Base-by-base conservation (phyloP, 2,329 filamentous ascomycete genomes). In the Monosporascus sp. region DNA sequence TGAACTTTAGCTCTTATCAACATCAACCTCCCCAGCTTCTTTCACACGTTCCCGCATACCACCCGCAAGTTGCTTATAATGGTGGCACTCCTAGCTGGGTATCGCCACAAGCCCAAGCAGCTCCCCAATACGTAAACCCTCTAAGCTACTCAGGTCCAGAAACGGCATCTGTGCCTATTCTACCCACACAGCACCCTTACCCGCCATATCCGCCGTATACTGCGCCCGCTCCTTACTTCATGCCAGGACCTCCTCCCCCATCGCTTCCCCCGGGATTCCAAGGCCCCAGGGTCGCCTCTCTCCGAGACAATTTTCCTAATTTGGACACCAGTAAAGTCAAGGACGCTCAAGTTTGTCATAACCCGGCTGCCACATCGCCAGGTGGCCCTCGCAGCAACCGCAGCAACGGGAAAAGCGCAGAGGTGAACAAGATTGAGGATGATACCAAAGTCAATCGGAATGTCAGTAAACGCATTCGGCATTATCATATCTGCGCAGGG, bases 401-500 rank as follows among this genome's bases (percentile, higher is more conserved):
- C 11, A 17, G 24, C 24, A 46, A 54, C 15, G 47, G 52, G 25
- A 31, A 46, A 48, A 14, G 24, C 20, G 50, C 20, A 31, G 3
- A 46, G 25, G 39, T 2, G 41, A 48, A 18, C 7, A 41, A 37
- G 11, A 7, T 49, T 24, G 8, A 37, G 36, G 35, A 24, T 15
- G 25, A 37, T 15, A 48, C 45, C 20, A 22, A 56, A 49, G 14
- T 17, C 48, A 17, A 41, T n/a, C 17, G n/a, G 5, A 24, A 54
- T 14, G 48, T 62, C 31, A 51, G 60, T 20, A 61, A 58, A 43
- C 57, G 57, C 35, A 61, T 64, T 27, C 60, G 50, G 11, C 62
- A 66, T 50, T 24, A 52, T 35, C 62, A 65, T 56, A 48, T 60
- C 18, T 67, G 65, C 24, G 54, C 56, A 17, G 61, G 55, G 17